A percentile compares a stretch with the other conserved stretches of the same genome.
Evolutionary conservation across 768 basidiomycete species (phyloP).

Genomic region (Lanmaoa rubissima): DNA sequence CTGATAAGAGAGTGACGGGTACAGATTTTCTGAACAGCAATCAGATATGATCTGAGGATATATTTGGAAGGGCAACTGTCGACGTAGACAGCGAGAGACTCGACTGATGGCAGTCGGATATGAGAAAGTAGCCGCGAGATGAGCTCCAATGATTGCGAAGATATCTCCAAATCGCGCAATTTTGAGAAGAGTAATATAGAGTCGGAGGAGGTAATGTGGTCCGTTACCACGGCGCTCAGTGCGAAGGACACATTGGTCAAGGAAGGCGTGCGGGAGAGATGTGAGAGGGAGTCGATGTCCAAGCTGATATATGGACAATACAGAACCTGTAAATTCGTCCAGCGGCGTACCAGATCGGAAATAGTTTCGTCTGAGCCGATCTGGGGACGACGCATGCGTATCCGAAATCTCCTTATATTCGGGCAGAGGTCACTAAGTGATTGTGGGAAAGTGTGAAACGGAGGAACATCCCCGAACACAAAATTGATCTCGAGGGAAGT

Average conservation of each 20-base stretch:
- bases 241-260: conserved; percentile 11
- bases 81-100: conserved; percentile 7
- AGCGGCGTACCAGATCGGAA: conserved; percentile 14
- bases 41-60: conserved; percentile 7
- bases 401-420: conserved; percentile 7
- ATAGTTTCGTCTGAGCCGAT: conserved; percentile 6
- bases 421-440: conserved; percentile 20
- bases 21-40: conserved; percentile 8
- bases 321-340: conserved; percentile 15
- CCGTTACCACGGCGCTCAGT: background rate
- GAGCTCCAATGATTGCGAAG: background rate
- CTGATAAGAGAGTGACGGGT: background rate
- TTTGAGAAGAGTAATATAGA: conserved; percentile 3
- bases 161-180: conserved; percentile 12
- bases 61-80: conserved; percentile 10
- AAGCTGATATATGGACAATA: conserved; percentile 14
- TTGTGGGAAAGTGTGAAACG: conserved; percentile 17
- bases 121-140: conserved; percentile 1
- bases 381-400: conserved; percentile 19
- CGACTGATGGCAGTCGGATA: conserved; percentile 4
- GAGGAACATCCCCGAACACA: conserved; percentile 17
- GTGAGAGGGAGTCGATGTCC: conserved; percentile 13
- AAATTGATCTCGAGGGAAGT: conserved; percentile 23
- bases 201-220: conserved; percentile 3
- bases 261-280: conserved; percentile 15